Evolutionary conservation across 2,329 filamentous ascomycete genomes (phyloP).

Genomic region (Aspergillaceae sp.): DNA sequence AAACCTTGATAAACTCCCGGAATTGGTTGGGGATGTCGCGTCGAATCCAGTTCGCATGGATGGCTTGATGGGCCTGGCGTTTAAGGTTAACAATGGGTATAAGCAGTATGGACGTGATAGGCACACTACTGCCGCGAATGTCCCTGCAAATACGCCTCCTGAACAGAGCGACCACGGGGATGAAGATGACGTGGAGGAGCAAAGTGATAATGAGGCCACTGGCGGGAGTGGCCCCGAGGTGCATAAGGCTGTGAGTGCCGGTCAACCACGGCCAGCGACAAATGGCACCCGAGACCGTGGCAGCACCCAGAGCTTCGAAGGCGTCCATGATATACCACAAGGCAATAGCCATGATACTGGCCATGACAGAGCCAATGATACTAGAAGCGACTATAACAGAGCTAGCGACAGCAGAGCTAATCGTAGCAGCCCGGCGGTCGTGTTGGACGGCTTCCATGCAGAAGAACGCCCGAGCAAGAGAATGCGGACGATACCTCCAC

Average conservation of each 20-base stretch:
- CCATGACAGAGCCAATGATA: not conserved
- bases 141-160: not conserved
- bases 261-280: not conserved
- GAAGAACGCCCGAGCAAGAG: conserved; percentile 1
- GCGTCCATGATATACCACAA: no score
- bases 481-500: not conserved
- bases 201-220: not conserved
- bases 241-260: not conserved
- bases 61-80: conserved; percentile 1
- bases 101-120: not conserved
- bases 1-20: not conserved
- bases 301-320: not conserved
- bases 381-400: not conserved
- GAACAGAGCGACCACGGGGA: not conserved
- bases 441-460: not conserved
- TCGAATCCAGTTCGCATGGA: conserved; percentile 1
- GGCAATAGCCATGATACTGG: not conserved
- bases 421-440: not conserved
- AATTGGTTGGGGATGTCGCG: not conserved
- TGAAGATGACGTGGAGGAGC: not conserved
- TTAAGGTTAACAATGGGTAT: conserved; percentile 1
- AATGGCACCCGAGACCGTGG: not conserved
- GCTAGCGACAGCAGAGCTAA: not conserved
- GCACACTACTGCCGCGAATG: not conserved
- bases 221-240: not conserved